These are phyloP conservation scores for Boletellus deceptivus DNA, from an alignment of 1,284 basidiomycete species.

Conservation along the genomic window DNA sequence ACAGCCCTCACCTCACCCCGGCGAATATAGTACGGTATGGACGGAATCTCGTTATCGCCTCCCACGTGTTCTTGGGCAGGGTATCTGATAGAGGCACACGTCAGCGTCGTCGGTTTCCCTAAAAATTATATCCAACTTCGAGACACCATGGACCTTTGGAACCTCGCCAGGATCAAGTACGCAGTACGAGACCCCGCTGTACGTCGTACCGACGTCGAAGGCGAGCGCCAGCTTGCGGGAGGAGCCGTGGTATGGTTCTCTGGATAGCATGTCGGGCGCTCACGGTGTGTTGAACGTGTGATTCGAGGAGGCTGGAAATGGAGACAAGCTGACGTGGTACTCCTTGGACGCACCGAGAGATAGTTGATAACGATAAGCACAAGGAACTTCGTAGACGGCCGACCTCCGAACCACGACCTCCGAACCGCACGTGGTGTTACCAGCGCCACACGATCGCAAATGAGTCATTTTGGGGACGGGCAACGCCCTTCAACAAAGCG, in stretches of 20 bases:
- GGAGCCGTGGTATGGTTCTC: slow-evolving; percentile 31
- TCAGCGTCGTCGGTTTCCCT: neutral
- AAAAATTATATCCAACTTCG: neutral
- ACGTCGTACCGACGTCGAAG: slow-evolving; percentile 55
- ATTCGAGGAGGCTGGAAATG: too few relatives aligned
- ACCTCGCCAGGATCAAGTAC: slow-evolving; percentile 42
- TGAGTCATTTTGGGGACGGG: too few relatives aligned
- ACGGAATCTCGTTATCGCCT: slow-evolving; percentile 53
- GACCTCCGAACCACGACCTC: too few relatives aligned
- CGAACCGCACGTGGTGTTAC: too few relatives aligned
- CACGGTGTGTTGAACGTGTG: too few relatives aligned
- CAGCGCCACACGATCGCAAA: too few relatives aligned
- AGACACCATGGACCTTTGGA: slow-evolving; percentile 37
- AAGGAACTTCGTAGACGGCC: too few relatives aligned
- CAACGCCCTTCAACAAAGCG: too few relatives aligned
- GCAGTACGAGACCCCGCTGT: slow-evolving; percentile 49
- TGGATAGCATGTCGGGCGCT: slow-evolving; percentile 26
- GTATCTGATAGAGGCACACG: slow-evolving; percentile 13
- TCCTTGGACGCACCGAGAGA: too few relatives aligned
- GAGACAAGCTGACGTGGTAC: too few relatives aligned
- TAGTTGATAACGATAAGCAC: too few relatives aligned
- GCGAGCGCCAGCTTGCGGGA: slow-evolving; percentile 44
- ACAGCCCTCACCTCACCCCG: too few relatives aligned
- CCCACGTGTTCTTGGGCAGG: slow-evolving; percentile 40
- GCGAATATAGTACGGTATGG: slow-evolving; percentile 57